Conservation (phyloP, 1,284 basidiomycete genomes). For the Apiotrichum domesticum region DNA sequence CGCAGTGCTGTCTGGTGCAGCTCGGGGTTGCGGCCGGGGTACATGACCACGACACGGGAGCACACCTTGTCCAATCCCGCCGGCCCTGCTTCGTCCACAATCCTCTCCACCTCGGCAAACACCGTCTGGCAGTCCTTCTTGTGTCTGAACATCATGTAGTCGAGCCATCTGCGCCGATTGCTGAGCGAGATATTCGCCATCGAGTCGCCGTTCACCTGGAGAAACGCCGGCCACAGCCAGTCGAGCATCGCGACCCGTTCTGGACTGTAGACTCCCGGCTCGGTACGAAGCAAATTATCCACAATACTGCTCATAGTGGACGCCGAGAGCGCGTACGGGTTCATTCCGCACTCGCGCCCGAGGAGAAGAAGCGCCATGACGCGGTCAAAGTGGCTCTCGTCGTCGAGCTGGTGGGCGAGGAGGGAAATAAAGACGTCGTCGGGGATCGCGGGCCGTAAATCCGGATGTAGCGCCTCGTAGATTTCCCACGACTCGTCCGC, state of each 20-base stretch:
- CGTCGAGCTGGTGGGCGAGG: conserved; percentile 24
- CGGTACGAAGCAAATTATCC: neutral
- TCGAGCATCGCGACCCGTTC: neutral
- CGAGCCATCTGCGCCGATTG: conserved; percentile 10
- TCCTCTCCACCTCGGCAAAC: conserved; percentile 8
- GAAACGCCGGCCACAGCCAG: conserved; percentile 17
- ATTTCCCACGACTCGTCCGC: conserved; percentile 32
- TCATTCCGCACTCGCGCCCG: conserved; percentile 28
- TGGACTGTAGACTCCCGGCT: too few relatives aligned
- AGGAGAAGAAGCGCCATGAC: conserved; percentile 22
- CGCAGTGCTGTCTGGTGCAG: conserved; percentile 5
- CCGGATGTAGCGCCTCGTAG: conserved; percentile 30
- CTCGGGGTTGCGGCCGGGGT: neutral
- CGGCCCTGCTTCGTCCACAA: conserved; percentile 20
- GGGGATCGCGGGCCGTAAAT: conserved; percentile 30
- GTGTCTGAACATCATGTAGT: conserved; percentile 2
- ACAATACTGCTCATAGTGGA: conserved; percentile 5
- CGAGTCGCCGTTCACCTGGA: neutral
- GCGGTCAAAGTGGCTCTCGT: conserved; percentile 4
- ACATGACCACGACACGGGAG: conserved; percentile 1
- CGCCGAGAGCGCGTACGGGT: conserved; percentile 8
- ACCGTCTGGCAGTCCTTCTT: conserved; percentile 1
- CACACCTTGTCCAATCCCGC: conserved; percentile 8
- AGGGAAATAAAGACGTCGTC: conserved; percentile 30
- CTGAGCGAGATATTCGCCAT: neutral